These are phyloP conservation scores for Gaillardinia entomophila DNA, from an alignment of 805 yeast species.

Conservation along the genomic window DNA sequence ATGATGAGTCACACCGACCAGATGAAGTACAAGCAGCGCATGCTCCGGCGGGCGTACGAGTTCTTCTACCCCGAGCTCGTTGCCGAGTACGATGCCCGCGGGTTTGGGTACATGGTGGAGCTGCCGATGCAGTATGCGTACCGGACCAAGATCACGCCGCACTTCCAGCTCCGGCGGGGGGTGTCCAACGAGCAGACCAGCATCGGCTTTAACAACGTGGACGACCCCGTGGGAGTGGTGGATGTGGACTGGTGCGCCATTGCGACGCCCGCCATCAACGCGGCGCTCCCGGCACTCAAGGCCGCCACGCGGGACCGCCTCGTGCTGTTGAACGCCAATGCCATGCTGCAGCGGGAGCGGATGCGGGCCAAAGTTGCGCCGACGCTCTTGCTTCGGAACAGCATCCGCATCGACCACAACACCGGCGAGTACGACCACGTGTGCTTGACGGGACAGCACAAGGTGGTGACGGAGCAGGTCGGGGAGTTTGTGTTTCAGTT, in stretches of 20 bases:
- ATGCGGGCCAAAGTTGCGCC: conserved; percentile 3
- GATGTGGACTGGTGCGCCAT: conserved; percentile 35
- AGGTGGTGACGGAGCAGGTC: conserved; percentile 30
- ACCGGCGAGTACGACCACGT: conserved; percentile 23
- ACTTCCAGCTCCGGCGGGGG: conserved; percentile 14
- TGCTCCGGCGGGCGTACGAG: conserved; percentile 28
- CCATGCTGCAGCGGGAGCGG: too few species aligned
- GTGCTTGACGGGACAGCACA: conserved; percentile 19
- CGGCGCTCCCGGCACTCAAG: conserved; percentile 12
- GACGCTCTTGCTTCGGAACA: conserved; percentile 28
- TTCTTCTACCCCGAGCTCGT: conserved; percentile 25
- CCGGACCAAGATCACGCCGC: conserved; percentile 39
- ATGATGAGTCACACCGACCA: conserved; percentile 36
- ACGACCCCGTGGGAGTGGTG: conserved; percentile 15
- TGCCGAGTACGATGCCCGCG: conserved; percentile 1
- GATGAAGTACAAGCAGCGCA: conserved; percentile 21
- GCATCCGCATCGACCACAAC: conserved; percentile 19
- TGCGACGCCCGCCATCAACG: conserved; percentile 27
- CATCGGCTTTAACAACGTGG: conserved; percentile 27
- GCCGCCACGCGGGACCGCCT: conserved; percentile 4
- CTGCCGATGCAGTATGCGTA: conserved; percentile 35
- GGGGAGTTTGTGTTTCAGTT: conserved; percentile 32
- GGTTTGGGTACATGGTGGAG: conserved; percentile 21
- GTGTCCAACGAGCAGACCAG: conserved; percentile 4
- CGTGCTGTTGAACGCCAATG: conserved; percentile 3